Evolutionary conservation across 192 early-diverging fungal genomes (phyloP).

Genomic region (Backusella westeae): DNA sequence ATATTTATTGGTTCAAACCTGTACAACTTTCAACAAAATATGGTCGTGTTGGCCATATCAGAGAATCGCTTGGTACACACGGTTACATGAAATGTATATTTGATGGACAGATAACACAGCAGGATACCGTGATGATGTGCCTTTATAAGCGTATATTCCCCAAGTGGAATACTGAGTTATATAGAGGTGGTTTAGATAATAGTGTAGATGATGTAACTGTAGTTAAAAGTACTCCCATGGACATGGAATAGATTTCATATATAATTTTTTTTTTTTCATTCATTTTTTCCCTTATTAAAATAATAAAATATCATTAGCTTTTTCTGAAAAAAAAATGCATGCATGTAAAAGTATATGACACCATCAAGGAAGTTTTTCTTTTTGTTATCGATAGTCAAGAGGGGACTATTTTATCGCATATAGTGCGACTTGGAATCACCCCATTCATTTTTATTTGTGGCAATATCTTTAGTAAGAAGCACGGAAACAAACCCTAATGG

Average conservation of each 20-base stretch:
- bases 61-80: slow-evolving; percentile 92
- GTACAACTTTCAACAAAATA: slow-evolving; percentile 90
- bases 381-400: too few species aligned
- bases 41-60: slow-evolving; percentile 90
- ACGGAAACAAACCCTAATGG: too few species aligned
- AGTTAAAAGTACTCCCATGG: slow-evolving; percentile 13
- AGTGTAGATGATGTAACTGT: slow-evolving; percentile 2
- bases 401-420: too few species aligned
- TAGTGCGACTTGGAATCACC: too few species aligned
- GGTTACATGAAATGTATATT: slow-evolving; percentile 96
- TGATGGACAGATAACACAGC: slow-evolving; percentile 84
- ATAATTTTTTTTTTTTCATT: background rate
- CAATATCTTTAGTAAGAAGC: too few species aligned
- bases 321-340: too few species aligned
- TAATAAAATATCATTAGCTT: background rate
- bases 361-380: too few species aligned
- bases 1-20: slow-evolving; percentile 95
- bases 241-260: slow-evolving; percentile 13
- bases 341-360: too few species aligned
- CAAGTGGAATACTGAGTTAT: slow-evolving; percentile 85
- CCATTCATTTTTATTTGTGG: too few species aligned
- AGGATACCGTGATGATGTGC: slow-evolving; percentile 95
- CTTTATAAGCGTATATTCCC: slow-evolving; percentile 97
- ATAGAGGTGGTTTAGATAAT: slow-evolving; percentile 25
- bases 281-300: background rate